A percentile compares a stretch with the other conserved stretches of the same genome.
These are phyloP conservation scores for Aspergillus persii DNA, from an alignment of 2,329 filamentous ascomycete genomes.

Conservation along the genomic window DNA sequence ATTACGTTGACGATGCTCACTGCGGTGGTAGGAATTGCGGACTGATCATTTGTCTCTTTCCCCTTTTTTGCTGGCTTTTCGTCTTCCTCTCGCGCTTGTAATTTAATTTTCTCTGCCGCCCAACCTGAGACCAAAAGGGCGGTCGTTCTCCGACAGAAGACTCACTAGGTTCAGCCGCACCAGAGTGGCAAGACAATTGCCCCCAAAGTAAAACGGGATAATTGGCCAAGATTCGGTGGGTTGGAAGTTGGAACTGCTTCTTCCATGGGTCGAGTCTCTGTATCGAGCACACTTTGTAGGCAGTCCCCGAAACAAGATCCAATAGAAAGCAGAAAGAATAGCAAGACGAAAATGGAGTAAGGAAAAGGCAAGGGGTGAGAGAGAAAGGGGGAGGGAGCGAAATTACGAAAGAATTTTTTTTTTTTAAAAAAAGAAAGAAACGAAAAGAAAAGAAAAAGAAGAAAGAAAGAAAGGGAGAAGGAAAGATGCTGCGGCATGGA, in stretches of 20 bases:
- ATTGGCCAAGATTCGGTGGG: slow-evolving; percentile 9
- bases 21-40: background rate
- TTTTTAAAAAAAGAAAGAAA: background rate
- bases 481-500: slow-evolving; percentile 8
- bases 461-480: slow-evolving; percentile 17
- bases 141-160: slow-evolving; percentile 4
- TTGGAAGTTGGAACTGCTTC: slow-evolving; percentile 6
- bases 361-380: background rate
- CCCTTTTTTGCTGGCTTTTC: background rate
- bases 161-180: background rate
- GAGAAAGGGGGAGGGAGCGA: too few species aligned
- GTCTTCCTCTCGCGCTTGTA: background rate
- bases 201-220: background rate
- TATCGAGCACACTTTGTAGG: background rate
- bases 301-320: background rate
- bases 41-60: background rate
- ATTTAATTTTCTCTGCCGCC: background rate
- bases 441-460: slow-evolving; percentile 1
- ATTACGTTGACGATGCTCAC: background rate
- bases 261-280: slow-evolving; percentile 4
- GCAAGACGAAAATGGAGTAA: slow-evolving; percentile 3
- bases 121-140: slow-evolving; percentile 1
- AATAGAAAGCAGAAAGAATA: background rate
- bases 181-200: background rate
- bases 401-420: background rate